Conservation (phyloP, 2,329 filamentous ascomycete species). For the Fusarium duplospermum region DNA sequence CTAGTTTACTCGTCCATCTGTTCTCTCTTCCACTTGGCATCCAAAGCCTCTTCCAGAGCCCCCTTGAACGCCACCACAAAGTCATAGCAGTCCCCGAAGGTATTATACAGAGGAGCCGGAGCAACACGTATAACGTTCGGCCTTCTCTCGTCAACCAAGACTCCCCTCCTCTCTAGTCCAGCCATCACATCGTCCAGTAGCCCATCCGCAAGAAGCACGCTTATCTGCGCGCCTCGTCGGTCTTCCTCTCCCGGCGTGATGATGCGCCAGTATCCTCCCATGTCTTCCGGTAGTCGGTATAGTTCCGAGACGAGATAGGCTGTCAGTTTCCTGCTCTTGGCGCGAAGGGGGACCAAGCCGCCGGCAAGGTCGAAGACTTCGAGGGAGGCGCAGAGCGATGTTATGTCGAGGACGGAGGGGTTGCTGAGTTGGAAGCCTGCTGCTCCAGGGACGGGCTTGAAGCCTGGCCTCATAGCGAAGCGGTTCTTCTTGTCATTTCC, state of each 20-base stretch:
- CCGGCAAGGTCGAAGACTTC: conserved; percentile 65
- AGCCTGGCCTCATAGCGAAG: conserved; percentile 82
- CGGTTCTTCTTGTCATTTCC: conserved; percentile 77
- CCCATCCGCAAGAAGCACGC: conserved; percentile 72
- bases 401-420: conserved; percentile 77
- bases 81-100: conserved; percentile 69
- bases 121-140: conserved; percentile 85
- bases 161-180: conserved; percentile 70
- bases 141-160: conserved; percentile 83
- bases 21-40: conserved; percentile 28
- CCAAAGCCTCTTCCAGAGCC: conserved; percentile 42
- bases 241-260: conserved; percentile 74
- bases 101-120: conserved; percentile 84
- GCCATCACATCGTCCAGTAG: conserved; percentile 74
- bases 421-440: conserved; percentile 84
- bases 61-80: conserved; percentile 45
- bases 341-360: conserved; percentile 70
- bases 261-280: conserved; percentile 59
- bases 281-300: conserved; percentile 40
- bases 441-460: conserved; percentile 79
- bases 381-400: conserved; percentile 76
- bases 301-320: conserved; percentile 77
- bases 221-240: conserved; percentile 81
- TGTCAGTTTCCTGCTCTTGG: conserved; percentile 69
- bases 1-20: conserved; percentile 25